These are phyloP conservation scores for Mortierella sp. DNA, from an alignment of 371 early-diverging fungal species.

Conservation along the genomic window DNA sequence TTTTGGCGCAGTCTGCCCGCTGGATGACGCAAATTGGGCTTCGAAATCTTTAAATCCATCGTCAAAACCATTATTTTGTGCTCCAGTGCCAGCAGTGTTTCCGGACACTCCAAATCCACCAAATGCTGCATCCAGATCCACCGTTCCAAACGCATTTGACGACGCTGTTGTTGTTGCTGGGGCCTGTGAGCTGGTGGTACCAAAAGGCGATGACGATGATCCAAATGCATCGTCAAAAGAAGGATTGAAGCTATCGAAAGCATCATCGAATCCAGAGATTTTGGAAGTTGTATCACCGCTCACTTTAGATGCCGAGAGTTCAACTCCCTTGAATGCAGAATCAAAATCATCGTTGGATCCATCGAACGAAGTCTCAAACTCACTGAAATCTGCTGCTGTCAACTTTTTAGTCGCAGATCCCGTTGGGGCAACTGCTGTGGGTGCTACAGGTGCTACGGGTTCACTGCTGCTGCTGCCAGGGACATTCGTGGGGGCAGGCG, in stretches of 20 bases:
- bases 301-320: conserved; percentile 40
- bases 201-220: conserved; percentile 16
- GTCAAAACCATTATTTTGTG: conserved; percentile 12
- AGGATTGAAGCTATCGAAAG: conserved; percentile 43
- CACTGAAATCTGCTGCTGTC: conserved; percentile 44
- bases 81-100: neutral
- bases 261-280: conserved; percentile 45
- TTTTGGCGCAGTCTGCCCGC: neutral
- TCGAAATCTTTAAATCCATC: conserved; percentile 44
- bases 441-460: neutral
- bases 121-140: conserved; percentile 51
- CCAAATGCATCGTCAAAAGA: conserved; percentile 55
- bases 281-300: conserved; percentile 24
- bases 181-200: neutral
- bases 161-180: conserved; percentile 3
- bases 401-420: conserved; percentile 42
- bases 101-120: conserved; percentile 32
- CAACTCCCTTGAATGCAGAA: conserved; percentile 50
- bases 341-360: conserved; percentile 46
- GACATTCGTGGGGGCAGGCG: neutral
- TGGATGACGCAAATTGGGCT: conserved; percentile 25
- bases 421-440: conserved; percentile 15
- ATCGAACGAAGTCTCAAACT: conserved; percentile 47
- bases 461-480: neutral
- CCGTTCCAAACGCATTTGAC: conserved; percentile 14